These are phyloP conservation scores for Xylariales sp. DNA, from an alignment of 2,329 filamentous ascomycete genomes.

Conservation along the genomic window DNA sequence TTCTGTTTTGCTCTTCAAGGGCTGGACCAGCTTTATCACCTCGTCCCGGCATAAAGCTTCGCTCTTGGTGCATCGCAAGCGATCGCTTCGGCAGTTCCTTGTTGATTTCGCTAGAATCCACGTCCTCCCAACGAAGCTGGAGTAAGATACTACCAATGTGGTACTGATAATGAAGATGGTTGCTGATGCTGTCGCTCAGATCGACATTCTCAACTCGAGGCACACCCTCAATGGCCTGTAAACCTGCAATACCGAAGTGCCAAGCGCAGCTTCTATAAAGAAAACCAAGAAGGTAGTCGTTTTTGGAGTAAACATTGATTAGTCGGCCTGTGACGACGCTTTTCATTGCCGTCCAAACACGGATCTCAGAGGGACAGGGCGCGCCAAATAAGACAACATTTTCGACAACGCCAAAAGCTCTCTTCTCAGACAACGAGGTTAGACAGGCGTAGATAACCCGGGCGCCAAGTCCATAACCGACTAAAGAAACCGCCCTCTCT, in stretches of 20 bases:
- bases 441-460: constrained; percentile 86
- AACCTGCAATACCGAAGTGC: constrained; percentile 84
- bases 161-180: constrained; percentile 77
- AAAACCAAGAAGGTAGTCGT: constrained; percentile 89
- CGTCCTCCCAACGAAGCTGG: constrained; percentile 75
- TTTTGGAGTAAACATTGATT: constrained; percentile 90
- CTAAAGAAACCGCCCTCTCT: constrained; percentile 80
- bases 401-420: constrained; percentile 86
- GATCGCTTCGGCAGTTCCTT: constrained; percentile 30
- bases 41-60: constrained; percentile 3
- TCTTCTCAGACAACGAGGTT: constrained; percentile 77
- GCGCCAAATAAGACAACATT: constrained; percentile 86
- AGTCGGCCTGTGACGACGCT: constrained; percentile 84
- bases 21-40: background rate
- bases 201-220: constrained; percentile 75
- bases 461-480: constrained; percentile 86
- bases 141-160: constrained; percentile 74
- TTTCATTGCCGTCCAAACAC: constrained; percentile 81
- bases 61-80: constrained; percentile 24
- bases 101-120: constrained; percentile 55
- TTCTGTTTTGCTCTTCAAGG: constrained; percentile 23
- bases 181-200: constrained; percentile 72
- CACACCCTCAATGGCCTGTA: constrained; percentile 78
- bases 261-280: constrained; percentile 85
- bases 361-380: constrained; percentile 77